Evolutionary conservation across 169 alveolate genomes (phyloP).

Genomic region (Cryptosporidium ubiquitum): DNA sequence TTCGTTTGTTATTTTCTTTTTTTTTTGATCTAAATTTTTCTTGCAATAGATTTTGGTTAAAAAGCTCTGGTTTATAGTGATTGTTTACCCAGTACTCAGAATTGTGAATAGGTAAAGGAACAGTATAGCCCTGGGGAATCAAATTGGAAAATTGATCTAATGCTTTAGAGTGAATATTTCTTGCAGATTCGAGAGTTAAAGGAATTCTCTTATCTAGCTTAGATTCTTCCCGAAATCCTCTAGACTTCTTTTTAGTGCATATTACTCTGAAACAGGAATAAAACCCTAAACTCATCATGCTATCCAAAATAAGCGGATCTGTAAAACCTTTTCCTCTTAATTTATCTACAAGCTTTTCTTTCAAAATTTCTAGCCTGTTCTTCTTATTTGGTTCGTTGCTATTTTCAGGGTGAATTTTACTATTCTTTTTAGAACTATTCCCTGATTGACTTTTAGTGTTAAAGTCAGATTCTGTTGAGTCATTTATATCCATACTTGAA

Average conservation of each 20-base stretch:
- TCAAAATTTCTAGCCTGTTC: neutral
- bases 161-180: constrained; percentile 11
- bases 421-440: too few species aligned
- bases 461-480: neutral
- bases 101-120: constrained; percentile 41
- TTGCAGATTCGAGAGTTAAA: constrained; percentile 32
- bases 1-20: neutral
- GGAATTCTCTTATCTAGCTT: constrained; percentile 1
- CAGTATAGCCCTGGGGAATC: neutral
- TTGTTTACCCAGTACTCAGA: constrained; percentile 53
- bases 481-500: neutral
- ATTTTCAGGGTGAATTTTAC: neutral
- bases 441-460: neutral
- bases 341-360: constrained; percentile 15
- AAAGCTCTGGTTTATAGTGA: neutral
- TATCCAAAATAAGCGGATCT: constrained; percentile 61
- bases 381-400: neutral
- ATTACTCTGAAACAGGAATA: constrained; percentile 58
- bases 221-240: neutral
- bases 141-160: neutral
- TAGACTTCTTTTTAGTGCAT: constrained; percentile 8
- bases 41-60: neutral
- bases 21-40: neutral
- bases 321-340: constrained; percentile 45
- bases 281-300: constrained; percentile 50